These are phyloP conservation scores for Clonostachys chloroleuca DNA, from an alignment of 2,329 filamentous ascomycete genomes.

Conservation along the genomic window DNA sequence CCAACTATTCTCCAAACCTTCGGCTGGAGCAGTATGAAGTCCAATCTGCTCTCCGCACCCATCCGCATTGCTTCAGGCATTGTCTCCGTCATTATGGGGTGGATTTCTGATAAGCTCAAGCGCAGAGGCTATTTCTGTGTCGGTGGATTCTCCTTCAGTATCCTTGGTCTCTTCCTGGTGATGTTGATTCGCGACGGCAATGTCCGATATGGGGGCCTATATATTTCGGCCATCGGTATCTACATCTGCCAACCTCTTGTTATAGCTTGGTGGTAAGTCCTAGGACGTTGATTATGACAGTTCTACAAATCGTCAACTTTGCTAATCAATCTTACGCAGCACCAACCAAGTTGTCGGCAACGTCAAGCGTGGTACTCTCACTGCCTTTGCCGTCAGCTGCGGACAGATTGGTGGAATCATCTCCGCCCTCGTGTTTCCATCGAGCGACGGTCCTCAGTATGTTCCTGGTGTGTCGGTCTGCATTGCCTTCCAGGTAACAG, in stretches of 20 bases:
- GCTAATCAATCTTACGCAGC: neutral
- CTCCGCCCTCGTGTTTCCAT: conserved; percentile 14
- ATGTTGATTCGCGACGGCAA: conserved; percentile 13
- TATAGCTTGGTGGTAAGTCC: conserved; percentile 33
- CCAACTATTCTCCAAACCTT: conserved; percentile 25
- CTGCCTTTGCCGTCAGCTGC: conserved; percentile 38
- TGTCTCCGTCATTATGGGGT: conserved; percentile 20
- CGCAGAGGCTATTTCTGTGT: conserved; percentile 14
- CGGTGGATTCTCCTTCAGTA: conserved; percentile 10
- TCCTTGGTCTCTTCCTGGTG: conserved; percentile 24
- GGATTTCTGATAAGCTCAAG: conserved; percentile 13
- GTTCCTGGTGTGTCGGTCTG: conserved; percentile 13
- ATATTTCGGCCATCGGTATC: conserved; percentile 20
- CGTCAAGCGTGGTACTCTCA: conserved; percentile 38
- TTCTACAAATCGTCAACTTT: neutral
- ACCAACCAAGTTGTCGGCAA: conserved; percentile 39
- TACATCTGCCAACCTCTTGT: conserved; percentile 21
- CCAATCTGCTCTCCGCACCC: conserved; percentile 20
- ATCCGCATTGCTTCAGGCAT: conserved; percentile 17
- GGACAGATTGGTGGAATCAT: conserved; percentile 33
- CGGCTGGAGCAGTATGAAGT: conserved; percentile 19
- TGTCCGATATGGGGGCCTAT: conserved; percentile 18
- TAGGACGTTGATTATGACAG: neutral
- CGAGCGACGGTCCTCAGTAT: conserved; percentile 15
- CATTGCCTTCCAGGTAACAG: conserved; percentile 12